A percentile compares a stretch with the other conserved stretches of the same genome.
These are phyloP conservation scores for Kluyveromyces dobzhanskii DNA, from an alignment of 805 yeast genomes.

Conservation along the genomic window DNA sequence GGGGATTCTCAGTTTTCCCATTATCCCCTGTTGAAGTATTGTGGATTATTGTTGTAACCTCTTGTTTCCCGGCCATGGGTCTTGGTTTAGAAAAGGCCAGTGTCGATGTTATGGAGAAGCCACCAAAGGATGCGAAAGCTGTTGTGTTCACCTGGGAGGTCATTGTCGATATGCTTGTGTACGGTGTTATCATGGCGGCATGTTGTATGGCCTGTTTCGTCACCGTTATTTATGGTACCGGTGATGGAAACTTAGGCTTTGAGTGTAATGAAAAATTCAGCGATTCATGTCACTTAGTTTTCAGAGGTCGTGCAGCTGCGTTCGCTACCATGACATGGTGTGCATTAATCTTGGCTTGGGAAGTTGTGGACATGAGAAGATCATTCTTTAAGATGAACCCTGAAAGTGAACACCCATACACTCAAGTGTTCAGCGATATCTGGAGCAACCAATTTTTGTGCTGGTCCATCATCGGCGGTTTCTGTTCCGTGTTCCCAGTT, in stretches of 20 bases:
- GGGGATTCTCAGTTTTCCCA: constrained; percentile 74
- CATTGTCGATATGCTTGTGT: constrained; percentile 57
- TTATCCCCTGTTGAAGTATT: constrained; percentile 94
- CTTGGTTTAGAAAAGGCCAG: constrained; percentile 96
- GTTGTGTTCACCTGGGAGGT: constrained; percentile 70
- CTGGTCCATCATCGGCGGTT: constrained; percentile 72
- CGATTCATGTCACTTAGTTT: constrained; percentile 51
- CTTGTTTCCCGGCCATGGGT: constrained; percentile 98
- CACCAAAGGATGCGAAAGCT: constrained; percentile 82
- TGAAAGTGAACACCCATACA: constrained; percentile 49
- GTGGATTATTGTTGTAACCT: constrained; percentile 96
- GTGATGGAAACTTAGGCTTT: constrained; percentile 55
- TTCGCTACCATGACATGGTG: constrained; percentile 85
- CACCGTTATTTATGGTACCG: constrained; percentile 57
- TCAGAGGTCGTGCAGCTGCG: constrained; percentile 66
- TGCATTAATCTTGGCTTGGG: constrained; percentile 76
- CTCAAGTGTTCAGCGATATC: constrained; percentile 53
- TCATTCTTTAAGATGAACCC: constrained; percentile 69
- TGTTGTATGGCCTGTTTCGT: constrained; percentile 62
- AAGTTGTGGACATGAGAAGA: constrained; percentile 61
- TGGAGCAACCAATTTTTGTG: constrained; percentile 71
- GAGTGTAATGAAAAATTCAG: constrained; percentile 49
- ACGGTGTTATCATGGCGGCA: constrained; percentile 67
- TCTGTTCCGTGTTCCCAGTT: constrained; percentile 67
- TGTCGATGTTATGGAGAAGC: constrained; percentile 87